These are phyloP conservation scores for Thuidium tamariscinum DNA, from an alignment of 225 moss, liverwort and hornwort genomes.

Conservation along the genomic window DNA sequence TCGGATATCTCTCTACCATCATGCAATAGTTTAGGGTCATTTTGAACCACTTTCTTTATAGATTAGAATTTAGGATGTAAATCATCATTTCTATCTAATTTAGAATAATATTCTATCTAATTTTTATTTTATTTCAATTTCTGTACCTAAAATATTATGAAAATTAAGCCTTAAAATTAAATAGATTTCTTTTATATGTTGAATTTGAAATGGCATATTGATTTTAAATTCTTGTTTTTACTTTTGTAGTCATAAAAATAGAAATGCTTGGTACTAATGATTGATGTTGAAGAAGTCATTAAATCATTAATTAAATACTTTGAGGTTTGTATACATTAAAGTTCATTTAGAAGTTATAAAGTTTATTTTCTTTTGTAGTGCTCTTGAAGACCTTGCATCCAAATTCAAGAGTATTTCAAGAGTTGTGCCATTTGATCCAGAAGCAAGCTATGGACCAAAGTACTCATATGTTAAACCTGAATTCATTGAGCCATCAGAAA, in stretches of 20 bases:
- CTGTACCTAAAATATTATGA: neutral
- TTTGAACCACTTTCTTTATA: neutral
- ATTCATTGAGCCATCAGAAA: too few relatives aligned
- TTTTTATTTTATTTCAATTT: neutral
- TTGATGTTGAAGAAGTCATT: neutral
- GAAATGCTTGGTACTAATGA: neutral
- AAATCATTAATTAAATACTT: neutral
- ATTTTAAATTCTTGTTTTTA: neutral
- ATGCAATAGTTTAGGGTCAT: too few relatives aligned
- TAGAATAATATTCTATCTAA: too few relatives aligned
- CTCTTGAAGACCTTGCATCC: neutral
- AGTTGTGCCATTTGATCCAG: neutral
- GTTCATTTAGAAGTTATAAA: neutral
- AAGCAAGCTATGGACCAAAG: too few relatives aligned
- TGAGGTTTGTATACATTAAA: neutral
- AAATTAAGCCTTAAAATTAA: neutral
- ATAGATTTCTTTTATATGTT: neutral
- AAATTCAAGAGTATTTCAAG: neutral
- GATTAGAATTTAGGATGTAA: neutral
- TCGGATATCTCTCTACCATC: too few relatives aligned
- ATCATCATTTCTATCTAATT: neutral
- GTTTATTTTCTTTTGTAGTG: neutral
- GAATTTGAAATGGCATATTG: neutral
- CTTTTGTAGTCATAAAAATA: neutral
- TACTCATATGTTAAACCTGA: too few relatives aligned